Evolutionary conservation across 1,139 yeast genomes (phyloP).

Genomic region (Neolecta irregularis): DNA sequence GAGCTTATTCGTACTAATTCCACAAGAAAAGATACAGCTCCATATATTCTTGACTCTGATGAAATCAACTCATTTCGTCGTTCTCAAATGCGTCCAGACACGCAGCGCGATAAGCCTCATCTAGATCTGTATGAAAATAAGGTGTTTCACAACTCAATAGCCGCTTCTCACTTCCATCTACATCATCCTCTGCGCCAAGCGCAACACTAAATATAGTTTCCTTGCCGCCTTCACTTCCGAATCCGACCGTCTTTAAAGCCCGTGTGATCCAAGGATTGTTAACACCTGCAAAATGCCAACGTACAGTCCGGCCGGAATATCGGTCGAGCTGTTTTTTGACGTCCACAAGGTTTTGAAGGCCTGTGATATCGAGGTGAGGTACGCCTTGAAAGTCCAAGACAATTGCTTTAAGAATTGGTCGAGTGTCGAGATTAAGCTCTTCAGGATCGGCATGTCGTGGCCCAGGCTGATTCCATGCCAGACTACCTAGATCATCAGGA

Average conservation of each 20-base stretch:
- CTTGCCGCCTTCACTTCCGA: conserved; percentile 36
- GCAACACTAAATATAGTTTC: too few relatives aligned
- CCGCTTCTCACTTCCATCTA: conserved; percentile 4
- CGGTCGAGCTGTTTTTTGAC: conserved; percentile 53
- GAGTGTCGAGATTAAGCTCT: conserved; percentile 30
- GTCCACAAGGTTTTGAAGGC: conserved; percentile 65
- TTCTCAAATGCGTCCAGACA: too few relatives aligned
- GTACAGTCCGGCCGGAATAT: conserved; percentile 73
- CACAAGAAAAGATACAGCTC: too few relatives aligned
- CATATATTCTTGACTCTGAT: too few relatives aligned
- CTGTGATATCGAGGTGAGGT: conserved; percentile 61
- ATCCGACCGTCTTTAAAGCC: conserved; percentile 60
- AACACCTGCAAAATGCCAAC: conserved; percentile 77
- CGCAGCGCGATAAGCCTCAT: conserved; percentile 10
- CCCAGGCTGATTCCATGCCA: conserved; percentile 91
- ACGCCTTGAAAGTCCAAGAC: conserved; percentile 73
- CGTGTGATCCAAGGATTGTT: conserved; percentile 76
- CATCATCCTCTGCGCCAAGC: conserved; percentile 5
- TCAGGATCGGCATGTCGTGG: conserved; percentile 26
- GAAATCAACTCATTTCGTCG: too few relatives aligned
- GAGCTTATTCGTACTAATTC: too few relatives aligned
- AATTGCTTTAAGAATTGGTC: conserved; percentile 55
- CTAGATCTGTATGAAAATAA: conserved; percentile 10
- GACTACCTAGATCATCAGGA: conserved; percentile 40
- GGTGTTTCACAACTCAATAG: conserved; percentile 8